Evolutionary conservation across 768 basidiomycete species (phyloP).

Genomic region (Suillus subalutaceus): DNA sequence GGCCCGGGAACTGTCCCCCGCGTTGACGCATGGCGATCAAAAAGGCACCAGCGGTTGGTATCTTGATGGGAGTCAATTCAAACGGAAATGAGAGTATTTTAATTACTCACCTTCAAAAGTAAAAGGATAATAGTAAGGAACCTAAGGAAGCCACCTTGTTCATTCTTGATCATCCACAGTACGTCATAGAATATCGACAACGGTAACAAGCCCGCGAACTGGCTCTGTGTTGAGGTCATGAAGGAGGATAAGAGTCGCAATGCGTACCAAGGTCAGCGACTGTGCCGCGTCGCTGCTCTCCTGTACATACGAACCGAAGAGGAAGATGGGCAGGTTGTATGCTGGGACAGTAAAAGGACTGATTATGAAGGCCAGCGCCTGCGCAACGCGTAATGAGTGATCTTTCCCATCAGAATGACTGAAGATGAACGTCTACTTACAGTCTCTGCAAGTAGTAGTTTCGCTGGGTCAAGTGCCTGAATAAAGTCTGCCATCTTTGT

Average conservation of each 20-base stretch:
- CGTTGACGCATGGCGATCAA: slow-evolving; percentile 56
- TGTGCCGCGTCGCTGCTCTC: slow-evolving; percentile 67
- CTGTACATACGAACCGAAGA: slow-evolving; percentile 76
- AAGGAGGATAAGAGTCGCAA: slow-evolving; percentile 1
- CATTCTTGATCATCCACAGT: slow-evolving; percentile 63
- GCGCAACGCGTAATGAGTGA: slow-evolving; percentile 6
- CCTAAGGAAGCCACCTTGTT: slow-evolving; percentile 57
- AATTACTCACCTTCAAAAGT: slow-evolving; percentile 54
- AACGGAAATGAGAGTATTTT: not conserved
- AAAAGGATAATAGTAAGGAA: slow-evolving; percentile 57
- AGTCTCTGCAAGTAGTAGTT: slow-evolving; percentile 64
- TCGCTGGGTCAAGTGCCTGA: slow-evolving; percentile 71
- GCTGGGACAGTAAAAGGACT: slow-evolving; percentile 58
- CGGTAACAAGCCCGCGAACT: slow-evolving; percentile 71
- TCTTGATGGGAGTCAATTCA: slow-evolving; percentile 35
- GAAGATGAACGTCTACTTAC: slow-evolving; percentile 40
- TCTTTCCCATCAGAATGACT: not conserved
- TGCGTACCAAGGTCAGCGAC: slow-evolving; percentile 63
- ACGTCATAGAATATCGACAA: slow-evolving; percentile 69
- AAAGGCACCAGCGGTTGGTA: slow-evolving; percentile 62
- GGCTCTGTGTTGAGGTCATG: slow-evolving; percentile 6
- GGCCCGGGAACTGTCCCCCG: slow-evolving; percentile 55
- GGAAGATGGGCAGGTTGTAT: slow-evolving; percentile 83
- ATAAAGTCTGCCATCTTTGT: slow-evolving; percentile 60
- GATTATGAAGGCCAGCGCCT: slow-evolving; percentile 66